These are phyloP conservation scores for Fusarium sp. DNA, from an alignment of 2,329 filamentous ascomycete species.

Conservation along the genomic window DNA sequence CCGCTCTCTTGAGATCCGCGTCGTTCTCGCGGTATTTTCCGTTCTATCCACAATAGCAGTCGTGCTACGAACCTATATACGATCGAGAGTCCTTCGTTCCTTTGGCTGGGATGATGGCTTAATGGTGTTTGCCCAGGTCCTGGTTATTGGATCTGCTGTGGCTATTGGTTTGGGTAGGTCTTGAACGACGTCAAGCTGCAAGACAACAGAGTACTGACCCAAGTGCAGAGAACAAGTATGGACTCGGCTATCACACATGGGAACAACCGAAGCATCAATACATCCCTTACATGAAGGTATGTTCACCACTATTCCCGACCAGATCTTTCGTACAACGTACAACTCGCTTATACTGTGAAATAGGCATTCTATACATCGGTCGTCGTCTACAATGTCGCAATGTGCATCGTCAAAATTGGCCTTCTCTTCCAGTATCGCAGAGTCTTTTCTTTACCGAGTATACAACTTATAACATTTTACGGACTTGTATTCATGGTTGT, in stretches of 20 bases:
- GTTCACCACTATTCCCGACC: neutral
- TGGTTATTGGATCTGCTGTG: constrained; percentile 3
- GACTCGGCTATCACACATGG: constrained; percentile 29
- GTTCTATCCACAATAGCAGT: constrained; percentile 14
- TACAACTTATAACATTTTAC: constrained; percentile 10
- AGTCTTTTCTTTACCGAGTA: constrained; percentile 16
- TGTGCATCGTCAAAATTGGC: constrained; percentile 29
- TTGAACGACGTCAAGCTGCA: fast-evolving
- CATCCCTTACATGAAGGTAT: constrained; percentile 32
- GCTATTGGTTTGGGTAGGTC: constrained; percentile 29
- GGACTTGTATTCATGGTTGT: constrained; percentile 12
- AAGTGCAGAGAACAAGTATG: constrained; percentile 17
- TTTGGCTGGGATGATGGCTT: constrained; percentile 31
- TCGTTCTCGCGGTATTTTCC: constrained; percentile 16
- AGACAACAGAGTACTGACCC: neutral
- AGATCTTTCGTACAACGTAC: neutral
- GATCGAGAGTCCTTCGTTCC: constrained; percentile 9
- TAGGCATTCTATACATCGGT: constrained; percentile 30
- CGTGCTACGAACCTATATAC: constrained; percentile 14
- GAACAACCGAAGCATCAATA: constrained; percentile 12
- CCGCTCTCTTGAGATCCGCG: constrained; percentile 22
- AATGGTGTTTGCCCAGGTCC: constrained; percentile 20
- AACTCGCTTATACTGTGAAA: neutral
- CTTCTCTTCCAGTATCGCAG: constrained; percentile 32
- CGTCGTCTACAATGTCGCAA: constrained; percentile 25